These are phyloP conservation scores for Candida dajiaensis DNA, from an alignment of 805 yeast genomes.

Conservation along the genomic window DNA sequence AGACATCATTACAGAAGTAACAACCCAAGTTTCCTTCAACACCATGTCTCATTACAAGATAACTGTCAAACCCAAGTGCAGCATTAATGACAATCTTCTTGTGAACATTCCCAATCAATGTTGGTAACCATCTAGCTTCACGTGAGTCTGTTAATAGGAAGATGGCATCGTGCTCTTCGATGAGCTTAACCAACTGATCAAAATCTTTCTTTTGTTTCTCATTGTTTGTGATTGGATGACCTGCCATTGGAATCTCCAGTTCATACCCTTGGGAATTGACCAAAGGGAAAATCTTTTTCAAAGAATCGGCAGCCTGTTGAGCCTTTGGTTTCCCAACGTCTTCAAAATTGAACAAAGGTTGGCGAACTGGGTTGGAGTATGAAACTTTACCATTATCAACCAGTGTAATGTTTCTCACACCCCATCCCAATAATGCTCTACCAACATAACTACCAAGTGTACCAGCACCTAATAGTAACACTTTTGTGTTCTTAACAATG, in stretches of 20 bases:
- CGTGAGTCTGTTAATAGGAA: constrained; percentile 89
- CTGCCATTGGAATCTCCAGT: constrained; percentile 92
- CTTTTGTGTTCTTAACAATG: constrained; percentile 48
- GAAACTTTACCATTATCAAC: constrained; percentile 89
- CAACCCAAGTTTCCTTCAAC: constrained; percentile 57
- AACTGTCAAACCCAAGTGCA: constrained; percentile 93
- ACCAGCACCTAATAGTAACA: constrained; percentile 89
- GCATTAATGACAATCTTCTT: constrained; percentile 80
- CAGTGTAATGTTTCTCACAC: constrained; percentile 76
- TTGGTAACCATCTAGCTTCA: constrained; percentile 97
- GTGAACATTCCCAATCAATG: constrained; percentile 64
- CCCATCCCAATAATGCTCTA: constrained; percentile 90
- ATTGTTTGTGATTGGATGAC: constrained; percentile 72
- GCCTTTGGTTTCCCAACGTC: constrained; percentile 83
- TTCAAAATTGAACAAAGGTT: constrained; percentile 75
- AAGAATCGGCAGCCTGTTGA: constrained; percentile 62
- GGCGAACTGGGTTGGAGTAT: constrained; percentile 92
- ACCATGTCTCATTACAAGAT: constrained; percentile 92
- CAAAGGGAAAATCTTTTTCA: constrained; percentile 73
- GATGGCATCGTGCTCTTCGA: constrained; percentile 66
- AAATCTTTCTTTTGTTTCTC: constrained; percentile 43
- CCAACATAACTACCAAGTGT: constrained; percentile 92
- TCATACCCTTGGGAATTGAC: constrained; percentile 57
- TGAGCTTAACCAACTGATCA: constrained; percentile 43
- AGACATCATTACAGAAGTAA: constrained; percentile 92